These are phyloP conservation scores for Vitellaria paradoxa DNA, from an alignment of 179 eudicot genomes.

Conservation along the genomic window DNA sequence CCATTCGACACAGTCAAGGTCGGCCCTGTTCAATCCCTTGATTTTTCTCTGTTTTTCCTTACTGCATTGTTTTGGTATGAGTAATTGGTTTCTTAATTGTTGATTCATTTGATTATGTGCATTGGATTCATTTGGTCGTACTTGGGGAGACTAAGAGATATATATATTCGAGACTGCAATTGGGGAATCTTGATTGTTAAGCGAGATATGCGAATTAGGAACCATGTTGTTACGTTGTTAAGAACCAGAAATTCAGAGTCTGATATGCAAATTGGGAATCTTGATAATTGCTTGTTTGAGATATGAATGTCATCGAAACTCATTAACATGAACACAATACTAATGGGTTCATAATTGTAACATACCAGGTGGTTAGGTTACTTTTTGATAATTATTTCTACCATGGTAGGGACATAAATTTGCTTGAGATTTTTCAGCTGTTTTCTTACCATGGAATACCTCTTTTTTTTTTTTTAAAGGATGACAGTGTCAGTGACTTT, in stretches of 20 bases:
- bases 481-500: neutral
- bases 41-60: neutral
- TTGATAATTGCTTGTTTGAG: too few relatives aligned
- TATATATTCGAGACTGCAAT: neutral
- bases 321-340: neutral
- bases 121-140: neutral
- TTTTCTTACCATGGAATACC: neutral
- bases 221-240: neutral
- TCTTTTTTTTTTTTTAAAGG: too few relatives aligned
- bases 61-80: neutral
- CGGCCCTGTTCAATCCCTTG: neutral
- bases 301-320: conserved; percentile 2
- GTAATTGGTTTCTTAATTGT: neutral
- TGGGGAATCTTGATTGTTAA: neutral
- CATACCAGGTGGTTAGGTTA: too few relatives aligned
- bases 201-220: neutral
- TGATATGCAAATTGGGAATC: too few relatives aligned
- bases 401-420: neutral
- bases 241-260: too few relatives aligned
- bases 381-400: neutral
- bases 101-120: neutral
- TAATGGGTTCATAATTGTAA: neutral
- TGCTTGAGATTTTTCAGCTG: neutral
- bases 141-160: neutral
- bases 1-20: conserved; percentile 98